Conservation (phyloP, 2,329 filamentous ascomycete species). For the Akanthomyces muscarius region DNA sequence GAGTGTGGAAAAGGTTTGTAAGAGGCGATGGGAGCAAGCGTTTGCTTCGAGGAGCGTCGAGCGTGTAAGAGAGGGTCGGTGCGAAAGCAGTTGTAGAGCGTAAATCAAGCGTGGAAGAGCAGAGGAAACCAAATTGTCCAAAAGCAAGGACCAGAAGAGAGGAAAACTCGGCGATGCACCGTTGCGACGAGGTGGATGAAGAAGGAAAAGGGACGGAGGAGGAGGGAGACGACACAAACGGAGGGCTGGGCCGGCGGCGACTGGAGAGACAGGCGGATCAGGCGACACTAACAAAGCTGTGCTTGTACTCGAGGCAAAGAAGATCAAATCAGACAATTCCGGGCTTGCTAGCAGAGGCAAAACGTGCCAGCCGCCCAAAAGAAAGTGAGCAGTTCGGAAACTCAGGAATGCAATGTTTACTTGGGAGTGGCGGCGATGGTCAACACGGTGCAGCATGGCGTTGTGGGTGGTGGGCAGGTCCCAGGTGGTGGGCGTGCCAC, state of each 20-base stretch:
- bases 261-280: constrained; percentile 9
- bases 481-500: neutral
- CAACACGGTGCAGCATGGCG: constrained; percentile 18
- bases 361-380: constrained; percentile 16
- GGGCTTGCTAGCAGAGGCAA: constrained; percentile 10
- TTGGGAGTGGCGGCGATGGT: constrained; percentile 15
- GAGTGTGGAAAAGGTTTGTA: constrained; percentile 6
- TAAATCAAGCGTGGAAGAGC: neutral
- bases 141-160: constrained; percentile 16
- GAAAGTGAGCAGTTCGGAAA: constrained; percentile 17
- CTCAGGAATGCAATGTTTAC: constrained; percentile 21
- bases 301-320: neutral
- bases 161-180: constrained; percentile 8
- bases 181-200: constrained; percentile 9
- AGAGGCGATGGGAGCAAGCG: constrained; percentile 1
- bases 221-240: constrained; percentile 16
- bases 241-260: constrained; percentile 1
- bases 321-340: constrained; percentile 4
- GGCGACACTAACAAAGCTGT: constrained; percentile 4
- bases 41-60: constrained; percentile 4
- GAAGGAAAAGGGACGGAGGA: constrained; percentile 13
- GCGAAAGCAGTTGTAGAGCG: constrained; percentile 9
- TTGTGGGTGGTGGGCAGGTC: constrained; percentile 7
- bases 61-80: constrained; percentile 8
- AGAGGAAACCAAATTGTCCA: neutral